These are phyloP conservation scores for Penicillium sp. DNA, from an alignment of 2,329 filamentous ascomycete species.

Conservation along the genomic window DNA sequence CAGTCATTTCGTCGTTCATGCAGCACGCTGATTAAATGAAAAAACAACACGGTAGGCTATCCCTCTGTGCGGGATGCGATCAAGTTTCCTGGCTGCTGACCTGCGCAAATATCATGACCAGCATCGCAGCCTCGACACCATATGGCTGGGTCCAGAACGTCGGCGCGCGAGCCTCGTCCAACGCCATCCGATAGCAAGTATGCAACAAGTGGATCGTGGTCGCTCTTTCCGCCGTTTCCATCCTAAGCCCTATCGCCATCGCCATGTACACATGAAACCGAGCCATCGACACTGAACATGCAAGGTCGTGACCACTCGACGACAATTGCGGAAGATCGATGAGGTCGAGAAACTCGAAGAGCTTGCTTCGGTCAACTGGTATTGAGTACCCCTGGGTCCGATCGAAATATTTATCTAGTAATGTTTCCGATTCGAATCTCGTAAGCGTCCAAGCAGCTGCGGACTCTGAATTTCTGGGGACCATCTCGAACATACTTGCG, in stretches of 20 bases:
- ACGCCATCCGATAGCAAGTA: constrained; percentile 19
- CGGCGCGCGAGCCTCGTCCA: constrained; percentile 13
- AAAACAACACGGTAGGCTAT: not conserved
- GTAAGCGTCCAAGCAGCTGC: not conserved
- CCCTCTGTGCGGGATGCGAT: not conserved
- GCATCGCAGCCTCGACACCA: constrained; percentile 14
- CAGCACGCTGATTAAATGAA: not conserved
- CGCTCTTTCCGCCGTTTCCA: constrained; percentile 7
- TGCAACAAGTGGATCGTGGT: constrained; percentile 11
- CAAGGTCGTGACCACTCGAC: not conserved
- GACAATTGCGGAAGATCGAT: not conserved
- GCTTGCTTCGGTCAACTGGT: not conserved
- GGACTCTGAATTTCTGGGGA: not conserved
- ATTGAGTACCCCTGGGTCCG: not conserved
- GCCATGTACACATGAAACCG: constrained; percentile 24
- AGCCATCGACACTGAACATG: constrained; percentile 16
- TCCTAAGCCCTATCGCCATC: constrained; percentile 18
- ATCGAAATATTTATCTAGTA: constrained; percentile 19
- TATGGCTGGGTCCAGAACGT: constrained; percentile 19
- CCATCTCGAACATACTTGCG: not conserved
- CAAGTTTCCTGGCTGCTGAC: not conserved
- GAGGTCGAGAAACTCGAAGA: constrained; percentile 16
- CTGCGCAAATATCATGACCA: constrained; percentile 16
- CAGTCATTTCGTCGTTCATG: not conserved
- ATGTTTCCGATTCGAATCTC: constrained; percentile 13